phyloP scores from a whole-genome alignment of 129 eudicot genomes.

The Silybum marianum region DNA sequence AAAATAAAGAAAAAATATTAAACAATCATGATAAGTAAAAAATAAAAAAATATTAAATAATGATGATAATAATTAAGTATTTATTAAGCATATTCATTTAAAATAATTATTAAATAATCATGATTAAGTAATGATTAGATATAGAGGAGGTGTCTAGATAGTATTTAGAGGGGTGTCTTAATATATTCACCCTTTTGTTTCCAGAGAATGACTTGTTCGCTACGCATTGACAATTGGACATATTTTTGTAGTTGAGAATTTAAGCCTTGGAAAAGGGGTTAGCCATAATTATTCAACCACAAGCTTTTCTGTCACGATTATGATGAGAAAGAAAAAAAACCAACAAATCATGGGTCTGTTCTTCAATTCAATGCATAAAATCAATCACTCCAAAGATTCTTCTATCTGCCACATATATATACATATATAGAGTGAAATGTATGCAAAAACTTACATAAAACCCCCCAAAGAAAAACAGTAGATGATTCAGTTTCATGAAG shows the following conservation, averaged over 20 bases:
- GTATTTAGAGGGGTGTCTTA: too few relatives aligned
- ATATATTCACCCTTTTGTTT: too few relatives aligned
- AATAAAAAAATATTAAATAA: too few relatives aligned
- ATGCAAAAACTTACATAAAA: slow-evolving; percentile 21
- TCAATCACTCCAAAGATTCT: slow-evolving; percentile 43
- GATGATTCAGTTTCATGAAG: too few relatives aligned
- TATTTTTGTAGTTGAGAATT: slow-evolving; percentile 16
- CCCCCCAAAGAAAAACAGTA: not conserved
- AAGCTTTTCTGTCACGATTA: slow-evolving; percentile 35
- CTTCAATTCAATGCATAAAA: slow-evolving; percentile 35
- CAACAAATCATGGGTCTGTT: slow-evolving; percentile 41
- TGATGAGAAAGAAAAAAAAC: slow-evolving; percentile 39
- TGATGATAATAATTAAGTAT: too few relatives aligned
- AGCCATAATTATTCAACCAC: slow-evolving; percentile 42
- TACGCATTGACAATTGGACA: slow-evolving; percentile 22
- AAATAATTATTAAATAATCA: too few relatives aligned
- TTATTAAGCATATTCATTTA: too few relatives aligned
- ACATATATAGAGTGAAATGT: slow-evolving; percentile 24
- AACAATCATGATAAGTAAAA: too few relatives aligned
- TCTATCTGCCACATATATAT: slow-evolving; percentile 7
- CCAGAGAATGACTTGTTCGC: slow-evolving; percentile 22
- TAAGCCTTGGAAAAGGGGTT: slow-evolving; percentile 34
- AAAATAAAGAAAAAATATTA: too few relatives aligned
- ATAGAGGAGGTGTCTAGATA: too few relatives aligned
- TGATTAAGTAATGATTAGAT: too few relatives aligned